A percentile compares a stretch with the other conserved stretches of the same genome.
Evolutionary conservation across 1,139 yeast species (phyloP).

Genomic region (Suhomyces atakaporum): DNA sequence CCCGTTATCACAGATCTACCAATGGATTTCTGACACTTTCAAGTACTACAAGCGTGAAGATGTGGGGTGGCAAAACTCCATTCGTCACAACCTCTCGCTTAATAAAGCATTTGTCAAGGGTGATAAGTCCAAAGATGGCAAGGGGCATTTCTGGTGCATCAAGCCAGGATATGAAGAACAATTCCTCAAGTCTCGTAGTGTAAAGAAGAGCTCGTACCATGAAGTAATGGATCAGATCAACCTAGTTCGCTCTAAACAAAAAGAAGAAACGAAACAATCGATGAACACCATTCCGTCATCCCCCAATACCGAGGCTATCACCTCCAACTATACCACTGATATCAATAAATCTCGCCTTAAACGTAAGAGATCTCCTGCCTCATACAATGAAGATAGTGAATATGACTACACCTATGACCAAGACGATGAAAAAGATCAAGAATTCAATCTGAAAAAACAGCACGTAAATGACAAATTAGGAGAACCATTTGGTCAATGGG

Average conservation of each 20-base stretch:
- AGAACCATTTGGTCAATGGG: conserved; percentile 17
- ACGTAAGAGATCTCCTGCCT: conserved; percentile 7
- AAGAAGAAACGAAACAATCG: conserved; percentile 19
- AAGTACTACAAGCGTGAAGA: conserved; percentile 81
- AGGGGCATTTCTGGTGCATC: conserved; percentile 96
- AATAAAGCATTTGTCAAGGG: conserved; percentile 89
- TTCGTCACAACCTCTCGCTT: conserved; percentile 79
- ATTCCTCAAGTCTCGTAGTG: conserved; percentile 66
- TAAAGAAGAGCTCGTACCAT: conserved; percentile 47
- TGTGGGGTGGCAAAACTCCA: conserved; percentile 93
- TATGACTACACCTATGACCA: conserved; percentile 10
- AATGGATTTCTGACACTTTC: conserved; percentile 90
- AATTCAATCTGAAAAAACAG: conserved; percentile 20
- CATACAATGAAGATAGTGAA: conserved; percentile 11
- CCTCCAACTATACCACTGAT: conserved; percentile 7
- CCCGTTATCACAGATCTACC: conserved; percentile 87
- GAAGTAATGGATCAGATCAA: conserved; percentile 49
- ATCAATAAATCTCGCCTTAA: conserved; percentile 5
- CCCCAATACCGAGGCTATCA: conserved; percentile 18
- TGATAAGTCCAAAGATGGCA: conserved; percentile 91
- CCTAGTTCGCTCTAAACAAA: conserved; percentile 13
- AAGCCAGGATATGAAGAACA: conserved; percentile 80
- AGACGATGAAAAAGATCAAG: conserved; percentile 8
- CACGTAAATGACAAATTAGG: conserved; percentile 12
- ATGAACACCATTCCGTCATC: conserved; percentile 38